Conservation (phyloP, 345 rosid species). For the Hibiscus mutabilis region DNA sequence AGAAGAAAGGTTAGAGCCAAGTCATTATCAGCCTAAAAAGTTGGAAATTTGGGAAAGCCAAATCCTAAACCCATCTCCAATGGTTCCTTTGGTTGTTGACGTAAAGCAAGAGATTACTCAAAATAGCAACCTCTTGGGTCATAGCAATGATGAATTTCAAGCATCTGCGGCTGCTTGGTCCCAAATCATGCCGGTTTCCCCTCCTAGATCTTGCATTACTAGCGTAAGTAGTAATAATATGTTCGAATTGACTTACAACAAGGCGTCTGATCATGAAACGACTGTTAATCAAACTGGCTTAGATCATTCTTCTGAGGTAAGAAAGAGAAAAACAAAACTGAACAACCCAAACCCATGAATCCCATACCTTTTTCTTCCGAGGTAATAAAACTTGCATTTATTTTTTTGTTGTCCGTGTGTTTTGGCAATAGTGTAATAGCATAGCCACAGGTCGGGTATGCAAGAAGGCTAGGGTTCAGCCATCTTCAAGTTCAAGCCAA, state of each 20-base stretch:
- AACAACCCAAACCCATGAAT: background rate
- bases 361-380: background rate
- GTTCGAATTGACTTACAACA: slow-evolving; percentile 36
- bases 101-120: slow-evolving; percentile 39
- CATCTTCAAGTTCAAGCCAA: slow-evolving; percentile 27
- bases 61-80: slow-evolving; percentile 23
- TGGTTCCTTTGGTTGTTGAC: slow-evolving; percentile 16
- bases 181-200: slow-evolving; percentile 28
- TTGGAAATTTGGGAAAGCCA: slow-evolving; percentile 37
- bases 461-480: slow-evolving; percentile 53
- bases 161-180: slow-evolving; percentile 20
- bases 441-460: slow-evolving; percentile 28
- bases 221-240: slow-evolving; percentile 26
- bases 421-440: slow-evolving; percentile 31
- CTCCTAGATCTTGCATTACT: slow-evolving; percentile 45
- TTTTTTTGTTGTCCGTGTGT: background rate
- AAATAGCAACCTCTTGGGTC: slow-evolving; percentile 25
- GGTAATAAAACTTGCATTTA: background rate
- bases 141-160: slow-evolving; percentile 29
- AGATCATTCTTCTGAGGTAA: slow-evolving; percentile 41
- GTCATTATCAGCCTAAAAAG: slow-evolving; percentile 29
- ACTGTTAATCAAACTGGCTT: slow-evolving; percentile 15
- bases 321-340: background rate
- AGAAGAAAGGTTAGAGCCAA: slow-evolving; percentile 27
- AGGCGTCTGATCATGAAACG: slow-evolving; percentile 10